phyloP scores from a whole-genome alignment of 2,329 filamentous ascomycete species.

The Huntiella abstrusa region DNA sequence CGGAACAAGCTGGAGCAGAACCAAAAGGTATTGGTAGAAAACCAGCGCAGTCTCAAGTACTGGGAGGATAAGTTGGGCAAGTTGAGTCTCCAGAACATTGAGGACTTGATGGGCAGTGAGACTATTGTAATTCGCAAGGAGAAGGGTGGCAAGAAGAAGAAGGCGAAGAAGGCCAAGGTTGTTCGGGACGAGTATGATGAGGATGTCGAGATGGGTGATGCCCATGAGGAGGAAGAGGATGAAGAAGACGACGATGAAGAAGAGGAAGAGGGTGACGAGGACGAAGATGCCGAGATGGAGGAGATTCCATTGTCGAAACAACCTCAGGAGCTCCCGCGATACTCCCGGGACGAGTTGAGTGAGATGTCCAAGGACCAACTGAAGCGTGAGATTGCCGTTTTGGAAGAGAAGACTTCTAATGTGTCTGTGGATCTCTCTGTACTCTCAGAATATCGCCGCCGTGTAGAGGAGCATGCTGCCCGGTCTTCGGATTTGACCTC shows the following conservation, averaged over 20 bases:
- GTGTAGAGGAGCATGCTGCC: slow-evolving; percentile 63
- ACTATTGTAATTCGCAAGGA: slow-evolving; percentile 10
- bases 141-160: slow-evolving; percentile 4
- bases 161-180: slow-evolving; percentile 2
- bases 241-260: slow-evolving; percentile 15
- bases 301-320: slow-evolving; percentile 16
- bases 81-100: slow-evolving; percentile 63
- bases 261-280: slow-evolving; percentile 4
- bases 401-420: slow-evolving; percentile 59
- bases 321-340: slow-evolving; percentile 50
- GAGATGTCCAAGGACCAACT: slow-evolving; percentile 45
- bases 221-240: slow-evolving; percentile 15
- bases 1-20: slow-evolving; percentile 94
- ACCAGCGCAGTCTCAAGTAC: slow-evolving; percentile 64
- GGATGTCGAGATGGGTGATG: slow-evolving; percentile 12
- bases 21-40: slow-evolving; percentile 72
- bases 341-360: slow-evolving; percentile 51
- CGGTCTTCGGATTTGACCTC: slow-evolving; percentile 69
- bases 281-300: slow-evolving; percentile 16
- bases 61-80: slow-evolving; percentile 85
- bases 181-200: slow-evolving; percentile 14
- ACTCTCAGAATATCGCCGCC: slow-evolving; percentile 69
- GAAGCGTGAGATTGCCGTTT: slow-evolving; percentile 40
- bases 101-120: slow-evolving; percentile 36
- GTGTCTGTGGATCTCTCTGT: slow-evolving; percentile 78